These are phyloP conservation scores for Rhodofomes roseus DNA, from an alignment of 1,284 basidiomycete species.

Conservation along the genomic window DNA sequence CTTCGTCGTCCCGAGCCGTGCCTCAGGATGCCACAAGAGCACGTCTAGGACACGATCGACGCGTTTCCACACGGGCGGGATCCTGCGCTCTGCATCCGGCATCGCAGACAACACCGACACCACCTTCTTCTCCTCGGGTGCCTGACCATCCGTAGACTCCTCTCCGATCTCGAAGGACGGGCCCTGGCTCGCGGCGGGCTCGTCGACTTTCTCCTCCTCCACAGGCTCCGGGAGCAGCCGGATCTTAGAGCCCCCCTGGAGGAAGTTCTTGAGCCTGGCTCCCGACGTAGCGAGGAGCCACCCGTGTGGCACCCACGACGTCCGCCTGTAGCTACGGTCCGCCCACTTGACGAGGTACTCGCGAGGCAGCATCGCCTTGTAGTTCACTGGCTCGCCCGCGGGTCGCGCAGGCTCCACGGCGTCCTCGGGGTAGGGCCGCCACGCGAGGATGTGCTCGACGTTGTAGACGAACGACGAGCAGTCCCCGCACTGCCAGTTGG, in stretches of 20 bases:
- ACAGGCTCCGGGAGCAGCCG: slow-evolving; percentile 51
- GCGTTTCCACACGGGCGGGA: slow-evolving; percentile 75
- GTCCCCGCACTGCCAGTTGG: slow-evolving; percentile 76
- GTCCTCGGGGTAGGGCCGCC: slow-evolving; percentile 74
- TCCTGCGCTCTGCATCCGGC: slow-evolving; percentile 59
- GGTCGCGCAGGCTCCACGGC: slow-evolving; percentile 48
- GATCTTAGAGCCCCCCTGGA: slow-evolving; percentile 67
- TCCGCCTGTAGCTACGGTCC: slow-evolving; percentile 70
- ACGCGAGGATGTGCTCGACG: slow-evolving; percentile 88
- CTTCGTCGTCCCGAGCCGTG: slow-evolving; percentile 11
- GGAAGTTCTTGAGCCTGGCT: slow-evolving; percentile 73
- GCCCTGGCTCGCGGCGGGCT: slow-evolving; percentile 20
- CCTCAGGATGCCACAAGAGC: slow-evolving; percentile 49
- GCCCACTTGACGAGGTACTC: slow-evolving; percentile 92
- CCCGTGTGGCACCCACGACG: slow-evolving; percentile 87
- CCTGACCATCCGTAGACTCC: slow-evolving; percentile 29
- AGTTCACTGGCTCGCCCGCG: slow-evolving; percentile 43
- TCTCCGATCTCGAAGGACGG: slow-evolving; percentile 26
- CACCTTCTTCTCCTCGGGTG: slow-evolving; percentile 30
- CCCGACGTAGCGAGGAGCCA: slow-evolving; percentile 71
- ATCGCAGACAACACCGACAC: slow-evolving; percentile 33
- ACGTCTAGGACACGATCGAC: slow-evolving; percentile 81
- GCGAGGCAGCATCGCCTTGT: slow-evolving; percentile 64
- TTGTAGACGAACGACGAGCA: slow-evolving; percentile 71
- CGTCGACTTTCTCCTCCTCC: slow-evolving; percentile 27